Conservation (phyloP, 768 basidiomycete genomes). For the Rossbeevera mucosa region DNA sequence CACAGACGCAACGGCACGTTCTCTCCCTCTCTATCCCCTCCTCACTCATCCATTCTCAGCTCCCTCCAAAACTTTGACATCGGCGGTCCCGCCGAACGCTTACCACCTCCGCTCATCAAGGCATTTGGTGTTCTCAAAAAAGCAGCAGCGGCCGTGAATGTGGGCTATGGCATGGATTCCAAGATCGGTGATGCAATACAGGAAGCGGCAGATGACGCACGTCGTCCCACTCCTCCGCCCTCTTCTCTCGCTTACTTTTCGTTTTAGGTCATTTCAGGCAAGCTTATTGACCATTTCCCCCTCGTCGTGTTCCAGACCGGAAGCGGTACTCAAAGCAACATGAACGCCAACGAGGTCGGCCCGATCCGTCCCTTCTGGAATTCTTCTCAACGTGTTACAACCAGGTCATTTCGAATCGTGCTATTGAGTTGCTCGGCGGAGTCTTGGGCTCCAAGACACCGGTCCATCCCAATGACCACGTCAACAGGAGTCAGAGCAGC, state of each 20-base stretch:
- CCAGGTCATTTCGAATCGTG: conserved; percentile 96
- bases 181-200: conserved; percentile 87
- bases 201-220: conserved; percentile 88
- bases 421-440: conserved; percentile 94
- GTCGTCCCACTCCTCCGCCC: conserved; percentile 16
- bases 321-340: conserved; percentile 98
- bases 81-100: conserved; percentile 88
- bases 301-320: conserved; percentile 99
- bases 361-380: background rate
- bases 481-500: conserved; percentile 98
- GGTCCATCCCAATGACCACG: conserved; percentile 98
- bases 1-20: conserved; percentile 88
- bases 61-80: conserved; percentile 98
- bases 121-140: conserved; percentile 98
- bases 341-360: conserved; percentile 94
- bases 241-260: conserved; percentile 1
- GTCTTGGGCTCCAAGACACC: conserved; percentile 94
- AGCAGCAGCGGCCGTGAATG: conserved; percentile 89
- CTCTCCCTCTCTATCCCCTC: background rate
- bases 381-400: background rate
- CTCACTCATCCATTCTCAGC: conserved; percentile 35
- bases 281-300: conserved; percentile 93
- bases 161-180: conserved; percentile 83
- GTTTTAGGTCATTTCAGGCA: conserved; percentile 87
- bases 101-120: conserved; percentile 94